These are phyloP conservation scores for Drosera capensis DNA, from an alignment of 148 eudicot species.

Conservation along the genomic window DNA sequence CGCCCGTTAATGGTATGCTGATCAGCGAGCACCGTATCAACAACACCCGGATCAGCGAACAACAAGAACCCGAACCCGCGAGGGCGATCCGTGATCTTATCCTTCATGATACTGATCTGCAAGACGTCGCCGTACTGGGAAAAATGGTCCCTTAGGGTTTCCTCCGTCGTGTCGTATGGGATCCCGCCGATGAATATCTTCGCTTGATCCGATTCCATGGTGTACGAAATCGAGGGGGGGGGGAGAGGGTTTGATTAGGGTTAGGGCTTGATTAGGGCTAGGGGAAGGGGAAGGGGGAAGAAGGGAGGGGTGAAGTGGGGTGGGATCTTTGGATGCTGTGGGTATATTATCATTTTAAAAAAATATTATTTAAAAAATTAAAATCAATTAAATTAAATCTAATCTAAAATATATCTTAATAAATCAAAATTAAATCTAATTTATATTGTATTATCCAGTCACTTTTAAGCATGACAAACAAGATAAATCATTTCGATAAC, in stretches of 20 bases:
- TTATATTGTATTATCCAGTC: no score
- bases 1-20: slow-evolving; percentile 71
- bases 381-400: no score
- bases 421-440: no score
- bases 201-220: slow-evolving; percentile 94
- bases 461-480: no score
- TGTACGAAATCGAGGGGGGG: background rate
- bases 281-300: background rate
- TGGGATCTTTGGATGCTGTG: no score
- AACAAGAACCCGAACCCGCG: slow-evolving; percentile 85
- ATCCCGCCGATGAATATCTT: slow-evolving; percentile 88
- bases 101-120: slow-evolving; percentile 68
- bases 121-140: slow-evolving; percentile 57
- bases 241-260: background rate
- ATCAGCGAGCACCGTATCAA: slow-evolving; percentile 73
- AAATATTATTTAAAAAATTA: no score
- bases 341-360: no score
- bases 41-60: slow-evolving; percentile 64
- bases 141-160: slow-evolving; percentile 62
- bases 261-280: background rate
- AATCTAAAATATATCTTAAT: no score
- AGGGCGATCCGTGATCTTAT: slow-evolving; percentile 57
- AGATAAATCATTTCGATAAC: no score
- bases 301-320: background rate
- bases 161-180: slow-evolving; percentile 85